These are phyloP conservation scores for Triglochin maritima DNA, from an alignment of 106 monocot genomes.

Conservation along the genomic window DNA sequence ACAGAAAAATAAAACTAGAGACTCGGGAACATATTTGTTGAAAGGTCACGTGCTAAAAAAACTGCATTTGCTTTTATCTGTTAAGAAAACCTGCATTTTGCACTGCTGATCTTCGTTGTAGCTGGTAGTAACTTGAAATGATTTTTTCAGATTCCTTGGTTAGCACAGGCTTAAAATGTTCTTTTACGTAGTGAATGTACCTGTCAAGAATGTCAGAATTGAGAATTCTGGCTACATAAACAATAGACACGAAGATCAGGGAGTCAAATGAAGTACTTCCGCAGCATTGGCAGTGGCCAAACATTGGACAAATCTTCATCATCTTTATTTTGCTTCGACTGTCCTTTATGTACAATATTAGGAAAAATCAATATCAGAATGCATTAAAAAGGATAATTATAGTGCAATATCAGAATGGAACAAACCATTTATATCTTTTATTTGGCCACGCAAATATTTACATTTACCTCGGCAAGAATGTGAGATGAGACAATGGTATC, in stretches of 20 bases:
- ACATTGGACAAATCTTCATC: conserved; percentile 31
- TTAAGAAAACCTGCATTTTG: conserved; percentile 64
- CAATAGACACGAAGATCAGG: not conserved
- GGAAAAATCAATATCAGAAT: not conserved
- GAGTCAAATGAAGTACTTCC: conserved; percentile 37
- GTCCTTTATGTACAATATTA: conserved; percentile 30
- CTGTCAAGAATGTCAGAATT: conserved; percentile 20
- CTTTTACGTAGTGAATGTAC: conserved; percentile 89
- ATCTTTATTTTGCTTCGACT: conserved; percentile 25
- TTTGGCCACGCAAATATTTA: too few species aligned
- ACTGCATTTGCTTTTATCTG: too few species aligned
- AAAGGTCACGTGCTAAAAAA: not conserved
- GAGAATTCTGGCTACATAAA: not conserved
- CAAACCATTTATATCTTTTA: too few species aligned
- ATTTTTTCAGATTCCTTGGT: conserved; percentile 80
- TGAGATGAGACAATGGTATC: conserved; percentile 90
- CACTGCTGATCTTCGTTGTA: conserved; percentile 80
- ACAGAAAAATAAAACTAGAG: not conserved
- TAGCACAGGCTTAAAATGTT: conserved; percentile 60
- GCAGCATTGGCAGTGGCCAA: conserved; percentile 70
- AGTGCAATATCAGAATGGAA: too few species aligned
- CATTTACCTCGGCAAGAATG: conserved; percentile 68
- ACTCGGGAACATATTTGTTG: not conserved
- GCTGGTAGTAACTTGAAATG: conserved; percentile 95
- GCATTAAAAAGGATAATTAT: too few species aligned